Base-by-base conservation (phyloP, 257 asterid genomes). In the Capsicum chinense region DNA sequence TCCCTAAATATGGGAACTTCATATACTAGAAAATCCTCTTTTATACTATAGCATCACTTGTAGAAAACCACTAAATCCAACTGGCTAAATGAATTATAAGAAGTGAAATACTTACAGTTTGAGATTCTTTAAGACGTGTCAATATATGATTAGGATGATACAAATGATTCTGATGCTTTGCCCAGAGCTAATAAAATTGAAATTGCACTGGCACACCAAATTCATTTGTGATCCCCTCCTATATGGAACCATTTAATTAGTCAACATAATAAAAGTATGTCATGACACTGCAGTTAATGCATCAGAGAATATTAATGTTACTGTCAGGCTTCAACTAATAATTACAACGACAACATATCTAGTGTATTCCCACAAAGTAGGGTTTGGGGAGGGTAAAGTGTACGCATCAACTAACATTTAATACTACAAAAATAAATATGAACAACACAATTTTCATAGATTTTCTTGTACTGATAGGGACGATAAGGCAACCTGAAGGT, bases 111-210 rank as follows among this genome's bases (percentile, higher is more conserved):
- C 39, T 71, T 90, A 96, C 98, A 83, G 95, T 88, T 87, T 92
- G 97, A 78, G 93, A 85, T 90, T 94, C 99, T 85, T 96, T 98
- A 67, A 89, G 97, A 48, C 91, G 91, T 9, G 93, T 92, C 87
- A 96, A 87, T 16, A 97, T 98, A 76, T 98, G 92, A 89, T 94
- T 92, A 42, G 97, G 99, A 79, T 98, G 98, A 62, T 89, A 95
- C 7, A 98, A 94, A 85, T 93, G 97, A 89, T 96, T 96, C 88
- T 94, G 98, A 73, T 98, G 90, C 88, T 92, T 96, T 60, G 98
- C 98, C 99, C 99, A 96, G 76, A 93, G 85, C 98, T 98, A 96
- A 88, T 92, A 96, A 58, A 98, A 97, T 89, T 91, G 98, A 90
- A 85, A 93, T 82, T 93, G 94, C 69, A 96, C 98, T 50, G 97